Base-by-base conservation (phyloP, 805 yeast species). In the Kodamaea restingae region DNA sequence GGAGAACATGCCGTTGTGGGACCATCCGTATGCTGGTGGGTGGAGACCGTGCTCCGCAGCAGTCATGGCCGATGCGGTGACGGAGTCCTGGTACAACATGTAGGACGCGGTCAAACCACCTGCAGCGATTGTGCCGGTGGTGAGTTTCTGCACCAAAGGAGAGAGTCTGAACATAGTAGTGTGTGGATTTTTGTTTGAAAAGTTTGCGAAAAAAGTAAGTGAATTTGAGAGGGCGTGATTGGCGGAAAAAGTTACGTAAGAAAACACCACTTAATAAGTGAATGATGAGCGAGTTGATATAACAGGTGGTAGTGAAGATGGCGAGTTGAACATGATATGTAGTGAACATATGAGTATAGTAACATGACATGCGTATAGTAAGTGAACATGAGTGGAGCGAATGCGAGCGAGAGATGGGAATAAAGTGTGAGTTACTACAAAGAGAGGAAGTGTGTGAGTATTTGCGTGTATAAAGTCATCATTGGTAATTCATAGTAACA, bases 21-120 rank as follows among this genome's bases (percentile, higher is more conserved):
- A 76, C 98, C 98, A 93, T 41, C 80, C 84, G 65, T 75, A 90
- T 43, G 81, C 81, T 48, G 98, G 96, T 26, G 98, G 83, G 67
- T 93, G 98, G 61, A 93, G 78, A 53, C 98, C 98, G 71, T 93
- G 98, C 73, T 93, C 98, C 52, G 98, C 96, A 51, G 93, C 95
- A 41, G 98, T 90, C 95, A 91, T 85, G 59, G 98, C 98, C 57
- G 78, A 80, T 43, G 96, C 96, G 47, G 88, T 81, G 65, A 81
- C 77, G 21, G 88, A 75, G 64, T 88, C 95, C 58, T 85, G 79
- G 70, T 88, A 88, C 58, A 85, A 71, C 56, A 84, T 70, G 63
- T 83, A 84, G 43, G 93, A 84, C 34, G 95, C 88, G 42, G 87
- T 76, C 46, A 85, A 70, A 50, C 95, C 95, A 43, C 86, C 75